Percentiles rank a stretch among this genome's conserved stretches.
phyloP scores from a whole-genome alignment of 352 stramenopile species.

The Albugo candida region DNA sequence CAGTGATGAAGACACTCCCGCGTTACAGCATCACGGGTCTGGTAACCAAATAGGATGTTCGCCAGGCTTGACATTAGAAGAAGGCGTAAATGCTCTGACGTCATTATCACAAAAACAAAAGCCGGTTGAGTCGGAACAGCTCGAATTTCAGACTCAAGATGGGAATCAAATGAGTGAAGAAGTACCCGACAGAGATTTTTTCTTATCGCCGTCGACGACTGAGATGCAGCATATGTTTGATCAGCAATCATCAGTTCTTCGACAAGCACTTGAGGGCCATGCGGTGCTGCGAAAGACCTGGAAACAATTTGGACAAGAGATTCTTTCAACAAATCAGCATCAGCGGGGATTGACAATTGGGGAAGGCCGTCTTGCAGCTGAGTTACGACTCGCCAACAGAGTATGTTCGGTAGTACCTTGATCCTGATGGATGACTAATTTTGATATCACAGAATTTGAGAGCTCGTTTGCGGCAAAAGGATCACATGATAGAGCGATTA shows the following conservation, averaged over 20 bases:
- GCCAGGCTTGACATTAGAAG: slow-evolving; percentile 20
- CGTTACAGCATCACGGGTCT: no score
- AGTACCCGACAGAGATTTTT: slow-evolving; percentile 24
- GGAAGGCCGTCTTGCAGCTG: slow-evolving; percentile 56
- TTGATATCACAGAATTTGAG: slow-evolving; percentile 40
- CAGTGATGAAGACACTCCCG: no score
- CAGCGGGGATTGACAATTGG: slow-evolving; percentile 39
- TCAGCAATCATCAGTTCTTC: slow-evolving; percentile 53
- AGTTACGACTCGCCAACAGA: slow-evolving; percentile 72
- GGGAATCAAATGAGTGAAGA: no score
- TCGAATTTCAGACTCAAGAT: no score
- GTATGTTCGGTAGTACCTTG: slow-evolving; percentile 12
- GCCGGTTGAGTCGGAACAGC: no score
- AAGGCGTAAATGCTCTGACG: slow-evolving; percentile 63
- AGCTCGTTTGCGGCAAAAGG: slow-evolving; percentile 58
- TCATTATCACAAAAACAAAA: slow-evolving; percentile 12
- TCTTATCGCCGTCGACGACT: slow-evolving; percentile 62
- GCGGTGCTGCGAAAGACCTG: slow-evolving; percentile 54
- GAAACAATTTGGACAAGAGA: slow-evolving; percentile 6
- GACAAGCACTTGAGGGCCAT: slow-evolving; percentile 48
- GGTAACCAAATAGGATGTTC: no score
- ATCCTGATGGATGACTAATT: not conserved
- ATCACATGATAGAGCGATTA: slow-evolving; percentile 64
- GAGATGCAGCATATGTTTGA: slow-evolving; percentile 82
- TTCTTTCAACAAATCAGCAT: not conserved